Conservation (phyloP, 768 basidiomycete species). For the Kwoniella bestiolae region DNA sequence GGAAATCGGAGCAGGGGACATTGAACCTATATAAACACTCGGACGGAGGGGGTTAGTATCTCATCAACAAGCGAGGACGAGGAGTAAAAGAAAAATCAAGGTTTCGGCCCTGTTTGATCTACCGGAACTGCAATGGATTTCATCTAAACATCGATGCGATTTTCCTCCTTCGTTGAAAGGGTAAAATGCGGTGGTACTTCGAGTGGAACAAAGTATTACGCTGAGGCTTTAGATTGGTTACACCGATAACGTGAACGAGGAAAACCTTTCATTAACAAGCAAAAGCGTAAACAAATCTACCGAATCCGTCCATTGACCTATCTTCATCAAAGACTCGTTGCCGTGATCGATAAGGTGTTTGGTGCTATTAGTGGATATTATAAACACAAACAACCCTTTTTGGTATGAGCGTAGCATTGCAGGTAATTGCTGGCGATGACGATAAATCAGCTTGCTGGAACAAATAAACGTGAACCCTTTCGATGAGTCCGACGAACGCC, state of each 20-base stretch:
- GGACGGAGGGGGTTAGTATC: neutral
- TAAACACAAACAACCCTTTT: conserved; percentile 3
- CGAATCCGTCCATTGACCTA: conserved; percentile 9
- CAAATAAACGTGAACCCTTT: conserved; percentile 3
- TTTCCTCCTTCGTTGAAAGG: conserved; percentile 11
- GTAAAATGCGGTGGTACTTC: neutral
- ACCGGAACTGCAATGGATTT: neutral
- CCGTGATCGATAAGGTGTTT: too few species aligned
- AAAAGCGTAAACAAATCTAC: conserved; percentile 8
- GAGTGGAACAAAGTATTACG: conserved; percentile 16
- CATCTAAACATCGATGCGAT: neutral
- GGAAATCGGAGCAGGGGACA: too few species aligned
- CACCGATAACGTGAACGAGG: neutral
- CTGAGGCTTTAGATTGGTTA: neutral
- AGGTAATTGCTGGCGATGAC: neutral
- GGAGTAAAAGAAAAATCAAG: neutral
- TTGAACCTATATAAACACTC: neutral
- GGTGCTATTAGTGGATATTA: neutral
- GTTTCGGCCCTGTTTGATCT: conserved; percentile 15
- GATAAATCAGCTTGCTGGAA: neutral
- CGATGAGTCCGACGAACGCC: neutral
- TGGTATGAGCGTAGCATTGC: neutral
- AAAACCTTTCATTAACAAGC: neutral
- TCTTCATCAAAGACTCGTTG: neutral
- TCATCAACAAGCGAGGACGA: neutral